Evolutionary conservation across 148 eudicot species (phyloP), one percentile per base, ranked within the genome.

Genomic region (Amaranthus palmeri): DNA sequence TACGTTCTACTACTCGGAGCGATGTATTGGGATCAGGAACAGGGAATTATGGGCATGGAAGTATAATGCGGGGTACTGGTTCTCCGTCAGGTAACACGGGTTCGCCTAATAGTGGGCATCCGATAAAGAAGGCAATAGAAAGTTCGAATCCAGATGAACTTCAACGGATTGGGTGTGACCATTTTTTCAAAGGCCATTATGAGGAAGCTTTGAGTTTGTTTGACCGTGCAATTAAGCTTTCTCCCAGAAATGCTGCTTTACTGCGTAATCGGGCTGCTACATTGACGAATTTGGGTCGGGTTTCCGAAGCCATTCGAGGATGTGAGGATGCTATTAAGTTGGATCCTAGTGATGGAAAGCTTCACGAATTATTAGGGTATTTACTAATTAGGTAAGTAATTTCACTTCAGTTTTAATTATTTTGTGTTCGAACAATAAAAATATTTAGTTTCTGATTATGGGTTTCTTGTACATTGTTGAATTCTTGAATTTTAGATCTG

Each of bases 241-340:
- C 86, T 0, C 96, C 99, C 3, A 77, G 25, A 1, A 90, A 92
- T 72, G 92, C 97, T 0, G 81, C 92, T 0, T 92, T 82, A 65
- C 86, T 86, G 76, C 86, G 87, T 67, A 92, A 92, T 59, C 81
- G 86, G 72, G 96, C 97, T 1, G 96, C 89, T 17, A 92, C 89
- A 4, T 72, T 92, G 82, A 82, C 85, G 54, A 86, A 89, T 67
- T 54, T 89, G 25, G 84, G 75, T 50, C 81, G 89, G 49, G 52
- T 88, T 54, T 61, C 58, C 3, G 93, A 90, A 76, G 97, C 97
- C 0, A 84, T 88, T 9, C 85, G 65, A 67, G 97, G 92, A 78
- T 95, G 83, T 75, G 93, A 89, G 64, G 89, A 88, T 80, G 97
- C 99, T 0, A 78, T 92, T n/a, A 84, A 78, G 74, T 78, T 88